Base-by-base conservation (phyloP, 108 stramenopile species). In the Cyclostephanos invisitatus region DNA sequence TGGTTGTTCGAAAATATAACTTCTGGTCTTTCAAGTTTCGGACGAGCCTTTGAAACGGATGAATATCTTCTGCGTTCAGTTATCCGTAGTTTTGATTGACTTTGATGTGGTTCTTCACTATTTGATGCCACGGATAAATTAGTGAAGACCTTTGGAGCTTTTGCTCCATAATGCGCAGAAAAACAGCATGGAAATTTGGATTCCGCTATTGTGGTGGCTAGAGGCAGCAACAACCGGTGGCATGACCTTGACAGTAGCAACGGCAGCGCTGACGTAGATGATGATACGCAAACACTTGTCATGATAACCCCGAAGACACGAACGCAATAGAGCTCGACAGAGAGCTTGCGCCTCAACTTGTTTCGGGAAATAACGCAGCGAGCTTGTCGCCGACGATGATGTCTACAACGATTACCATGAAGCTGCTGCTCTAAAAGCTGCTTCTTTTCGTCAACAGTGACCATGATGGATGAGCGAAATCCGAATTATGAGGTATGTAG, bases 1-100 rank as follows among this genome's bases (percentile, higher is more conserved):
- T 95, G 93, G 74, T 92, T 87, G 85, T 89, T 87, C 24, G 85
- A 76, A 64, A 75, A 95, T 12, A 95, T 68, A 10, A 91, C 67
- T 62, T 61, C 35, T 37, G 83, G 78, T 12, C 38, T 53, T 62
- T 80, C 74, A 8, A 83, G 42, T 50, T 62, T 78, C 0, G 24
- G 25, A 11, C 8, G 25, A 73, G 35, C 38, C 56, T 36, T 21
- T 20, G 42, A 21, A 18, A 15, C 21, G 5, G 60, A 61, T 7
- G 35, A 61, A 10, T 61, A 40, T n/a, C 36, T 36, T 61, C 36
- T 38, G 18, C 40, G 42, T 38, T 36, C 21, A 21, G 5, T 36
- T 37, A 2, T 15, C 7, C 38, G 59, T 57, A 28, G 0, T 29
- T 32, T 27, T 35, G 15, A 18, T 59, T 32, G 58, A 2, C 28